These are phyloP conservation scores for Sparassis latifolia DNA, from an alignment of 1,284 basidiomycete genomes.

Conservation along the genomic window DNA sequence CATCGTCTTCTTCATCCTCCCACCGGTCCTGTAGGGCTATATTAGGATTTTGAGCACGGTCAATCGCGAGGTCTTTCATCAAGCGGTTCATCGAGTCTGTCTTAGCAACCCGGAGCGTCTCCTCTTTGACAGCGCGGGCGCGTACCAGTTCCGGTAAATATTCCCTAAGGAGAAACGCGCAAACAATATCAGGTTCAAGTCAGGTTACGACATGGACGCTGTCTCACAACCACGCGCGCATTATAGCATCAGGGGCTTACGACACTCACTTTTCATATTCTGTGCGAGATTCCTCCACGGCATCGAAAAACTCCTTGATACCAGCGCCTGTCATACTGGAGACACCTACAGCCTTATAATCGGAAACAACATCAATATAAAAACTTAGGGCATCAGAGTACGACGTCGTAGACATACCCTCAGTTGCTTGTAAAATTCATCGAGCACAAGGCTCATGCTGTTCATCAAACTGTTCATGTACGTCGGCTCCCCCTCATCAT, in stretches of 20 bases:
- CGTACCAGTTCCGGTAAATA: slow-evolving; percentile 88
- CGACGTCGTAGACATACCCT: slow-evolving; percentile 46
- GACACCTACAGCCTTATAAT: slow-evolving; percentile 82
- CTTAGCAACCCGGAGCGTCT: slow-evolving; percentile 62
- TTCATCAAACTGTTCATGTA: slow-evolving; percentile 99
- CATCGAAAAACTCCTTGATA: slow-evolving; percentile 85
- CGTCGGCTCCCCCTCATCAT: slow-evolving; percentile 86
- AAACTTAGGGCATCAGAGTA: neutral
- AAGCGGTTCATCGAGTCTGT: slow-evolving; percentile 77
- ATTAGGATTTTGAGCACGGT: slow-evolving; percentile 51
- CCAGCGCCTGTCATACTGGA: slow-evolving; percentile 94
- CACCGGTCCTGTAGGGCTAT: slow-evolving; percentile 49
- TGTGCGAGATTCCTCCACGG: slow-evolving; percentile 80
- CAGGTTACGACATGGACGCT: slow-evolving; percentile 1
- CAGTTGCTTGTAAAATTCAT: slow-evolving; percentile 98
- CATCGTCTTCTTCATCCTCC: slow-evolving; percentile 60
- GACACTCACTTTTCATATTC: slow-evolving; percentile 80
- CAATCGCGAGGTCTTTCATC: slow-evolving; percentile 82
- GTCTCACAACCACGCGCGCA: neutral
- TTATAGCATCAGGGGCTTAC: neutral
- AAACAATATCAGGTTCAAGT: neutral
- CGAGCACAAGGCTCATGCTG: slow-evolving; percentile 96
- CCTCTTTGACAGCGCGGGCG: slow-evolving; percentile 54
- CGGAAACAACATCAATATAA: neutral
- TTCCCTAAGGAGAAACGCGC: slow-evolving; percentile 45